Conservation (phyloP, 2,329 filamentous ascomycete genomes). For the Penicillium occitanis region DNA sequence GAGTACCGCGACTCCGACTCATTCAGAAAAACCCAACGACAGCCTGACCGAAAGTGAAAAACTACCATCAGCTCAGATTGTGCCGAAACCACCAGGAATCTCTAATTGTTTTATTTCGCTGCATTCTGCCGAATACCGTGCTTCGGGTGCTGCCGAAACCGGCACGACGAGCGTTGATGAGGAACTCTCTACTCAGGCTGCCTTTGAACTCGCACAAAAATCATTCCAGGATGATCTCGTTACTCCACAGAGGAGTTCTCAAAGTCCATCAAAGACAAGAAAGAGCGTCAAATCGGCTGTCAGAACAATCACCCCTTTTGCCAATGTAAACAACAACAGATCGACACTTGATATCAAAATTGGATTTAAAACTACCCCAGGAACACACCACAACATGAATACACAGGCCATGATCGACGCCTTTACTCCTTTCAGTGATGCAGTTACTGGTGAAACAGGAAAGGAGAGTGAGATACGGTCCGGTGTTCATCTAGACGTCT, state of each 20-base stretch:
- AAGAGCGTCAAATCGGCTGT: constrained; percentile 19
- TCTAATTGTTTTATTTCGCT: constrained; percentile 39
- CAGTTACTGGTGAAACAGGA: constrained; percentile 33
- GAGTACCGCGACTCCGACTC: constrained; percentile 1
- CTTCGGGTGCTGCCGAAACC: constrained; percentile 21
- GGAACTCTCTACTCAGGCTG: constrained; percentile 43
- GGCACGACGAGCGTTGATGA: constrained; percentile 31
- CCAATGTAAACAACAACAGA: constrained; percentile 24
- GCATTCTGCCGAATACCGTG: constrained; percentile 37
- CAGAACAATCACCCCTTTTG: constrained; percentile 35
- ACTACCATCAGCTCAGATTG: constrained; percentile 41
- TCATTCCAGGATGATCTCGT: constrained; percentile 42
- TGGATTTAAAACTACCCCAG: neutral
- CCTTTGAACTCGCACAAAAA: constrained; percentile 39
- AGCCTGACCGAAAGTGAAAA: constrained; percentile 24
- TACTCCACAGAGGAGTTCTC: constrained; percentile 27
- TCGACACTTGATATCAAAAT: constrained; percentile 17
- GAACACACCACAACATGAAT: constrained; percentile 31
- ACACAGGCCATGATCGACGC: constrained; percentile 45
- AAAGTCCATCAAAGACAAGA: neutral
- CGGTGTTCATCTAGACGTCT: constrained; percentile 11
- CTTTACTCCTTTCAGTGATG: constrained; percentile 42
- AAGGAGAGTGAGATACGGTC: constrained; percentile 8
- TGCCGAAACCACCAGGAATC: constrained; percentile 30
- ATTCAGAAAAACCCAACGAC: neutral